Evolutionary conservation across 2,329 filamentous ascomycete genomes (phyloP).

Genomic region (Penicillium sp.): DNA sequence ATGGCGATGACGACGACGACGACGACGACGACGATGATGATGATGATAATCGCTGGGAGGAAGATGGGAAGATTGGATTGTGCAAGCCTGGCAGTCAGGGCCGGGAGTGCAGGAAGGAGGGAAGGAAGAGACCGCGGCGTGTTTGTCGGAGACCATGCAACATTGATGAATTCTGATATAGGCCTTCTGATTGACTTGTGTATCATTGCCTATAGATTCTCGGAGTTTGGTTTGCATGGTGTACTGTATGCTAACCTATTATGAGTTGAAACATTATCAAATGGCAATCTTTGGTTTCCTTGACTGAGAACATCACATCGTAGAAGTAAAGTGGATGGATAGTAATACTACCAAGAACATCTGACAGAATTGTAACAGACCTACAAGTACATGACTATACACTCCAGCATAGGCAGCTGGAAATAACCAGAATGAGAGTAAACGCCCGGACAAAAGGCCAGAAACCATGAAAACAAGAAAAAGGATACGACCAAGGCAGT

Average conservation of each 20-base stretch:
- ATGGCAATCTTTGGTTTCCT: background rate
- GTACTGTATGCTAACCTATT: background rate
- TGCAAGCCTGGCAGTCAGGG: slow-evolving; percentile 7
- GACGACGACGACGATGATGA: too few relatives aligned
- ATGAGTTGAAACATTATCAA: background rate
- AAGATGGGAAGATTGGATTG: background rate
- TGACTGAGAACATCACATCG: too few relatives aligned
- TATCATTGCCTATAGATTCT: background rate
- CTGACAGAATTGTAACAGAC: background rate
- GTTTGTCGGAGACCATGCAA: slow-evolving; percentile 3
- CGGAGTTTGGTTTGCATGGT: background rate
- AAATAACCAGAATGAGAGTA: background rate
- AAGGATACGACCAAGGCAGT: background rate
- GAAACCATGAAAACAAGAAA: background rate
- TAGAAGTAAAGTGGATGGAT: background rate
- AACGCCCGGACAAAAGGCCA: background rate
- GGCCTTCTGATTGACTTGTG: background rate
- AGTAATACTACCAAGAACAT: background rate
- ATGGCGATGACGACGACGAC: background rate
- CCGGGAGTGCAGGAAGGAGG: slow-evolving; percentile 4
- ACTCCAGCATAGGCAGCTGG: background rate
- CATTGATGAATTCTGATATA: slow-evolving; percentile 1
- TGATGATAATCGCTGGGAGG: background rate
- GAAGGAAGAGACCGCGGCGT: background rate
- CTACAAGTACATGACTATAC: background rate